These are phyloP conservation scores for Babesia bigemina DNA, from an alignment of 169 alveolate species.

Conservation along the genomic window DNA sequence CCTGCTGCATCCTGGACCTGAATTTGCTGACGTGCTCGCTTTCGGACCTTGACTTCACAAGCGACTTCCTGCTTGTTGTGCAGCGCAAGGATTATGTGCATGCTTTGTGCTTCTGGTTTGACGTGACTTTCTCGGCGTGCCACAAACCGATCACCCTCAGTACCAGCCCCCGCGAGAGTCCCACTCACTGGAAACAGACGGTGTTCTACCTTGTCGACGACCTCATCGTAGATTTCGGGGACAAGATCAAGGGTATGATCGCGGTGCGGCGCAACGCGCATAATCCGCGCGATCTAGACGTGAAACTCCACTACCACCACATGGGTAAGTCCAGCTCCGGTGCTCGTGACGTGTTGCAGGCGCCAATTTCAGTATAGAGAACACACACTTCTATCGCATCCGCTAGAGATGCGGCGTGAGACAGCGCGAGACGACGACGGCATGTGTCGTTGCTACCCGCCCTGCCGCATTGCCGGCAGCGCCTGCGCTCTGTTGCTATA, in stretches of 20 bases:
- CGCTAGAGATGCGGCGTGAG: not conserved
- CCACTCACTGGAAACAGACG: constrained; percentile 94
- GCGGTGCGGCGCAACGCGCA: constrained; percentile 82
- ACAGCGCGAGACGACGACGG: too few relatives aligned
- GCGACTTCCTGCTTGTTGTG: constrained; percentile 79
- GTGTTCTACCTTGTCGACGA: constrained; percentile 87
- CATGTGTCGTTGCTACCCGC: too few relatives aligned
- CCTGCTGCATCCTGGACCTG: constrained; percentile 82
- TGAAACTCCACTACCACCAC: constrained; percentile 78
- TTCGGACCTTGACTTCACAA: constrained; percentile 90
- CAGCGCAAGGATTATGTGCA: constrained; percentile 84
- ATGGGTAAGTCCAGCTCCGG: constrained; percentile 19
- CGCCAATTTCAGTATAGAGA: constrained; percentile 9
- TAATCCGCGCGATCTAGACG: constrained; percentile 87
- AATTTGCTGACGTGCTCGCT: constrained; percentile 90
- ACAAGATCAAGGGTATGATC: constrained; percentile 81
- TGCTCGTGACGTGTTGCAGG: not conserved
- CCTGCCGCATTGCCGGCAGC: too few relatives aligned
- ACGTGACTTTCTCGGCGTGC: constrained; percentile 86
- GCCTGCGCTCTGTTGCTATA: too few relatives aligned
- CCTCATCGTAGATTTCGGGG: constrained; percentile 66
- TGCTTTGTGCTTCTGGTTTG: constrained; percentile 93
- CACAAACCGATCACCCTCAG: constrained; percentile 86
- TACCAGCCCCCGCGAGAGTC: constrained; percentile 84
- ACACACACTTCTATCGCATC: constrained; percentile 67